Evolutionary conservation across 176 grass and related monocot genomes (phyloP).

Genomic region (Oropetium thomaeum): DNA sequence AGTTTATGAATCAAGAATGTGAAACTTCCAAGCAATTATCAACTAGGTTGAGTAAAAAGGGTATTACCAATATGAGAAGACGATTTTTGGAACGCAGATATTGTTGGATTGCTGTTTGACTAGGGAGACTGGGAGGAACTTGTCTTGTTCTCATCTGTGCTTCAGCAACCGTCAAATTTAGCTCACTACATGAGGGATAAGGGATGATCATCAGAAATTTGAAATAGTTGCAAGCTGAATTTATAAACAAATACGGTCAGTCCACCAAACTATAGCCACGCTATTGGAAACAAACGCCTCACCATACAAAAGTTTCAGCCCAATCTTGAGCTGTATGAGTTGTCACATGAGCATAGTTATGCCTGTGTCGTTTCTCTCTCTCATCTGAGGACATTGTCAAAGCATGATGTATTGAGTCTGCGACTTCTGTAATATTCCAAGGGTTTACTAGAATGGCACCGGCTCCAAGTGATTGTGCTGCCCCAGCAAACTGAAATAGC

Average conservation of each 20-base stretch:
- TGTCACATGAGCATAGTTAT: constrained; percentile 97
- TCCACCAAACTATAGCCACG: not conserved
- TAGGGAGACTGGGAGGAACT: constrained; percentile 80
- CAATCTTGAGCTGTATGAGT: constrained; percentile 98
- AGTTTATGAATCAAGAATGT: not conserved
- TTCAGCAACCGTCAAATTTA: constrained; percentile 94
- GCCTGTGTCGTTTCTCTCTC: constrained; percentile 94
- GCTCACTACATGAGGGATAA: constrained; percentile 59
- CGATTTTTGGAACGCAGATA: constrained; percentile 75
- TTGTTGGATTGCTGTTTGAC: constrained; percentile 53
- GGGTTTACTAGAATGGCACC: constrained; percentile 96
- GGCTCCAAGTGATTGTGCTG: constrained; percentile 99
- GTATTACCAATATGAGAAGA: constrained; percentile 86
- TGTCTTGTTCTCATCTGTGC: constrained; percentile 91
- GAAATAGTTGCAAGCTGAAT: not conserved
- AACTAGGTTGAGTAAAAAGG: not conserved
- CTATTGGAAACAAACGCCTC: constrained; percentile 30
- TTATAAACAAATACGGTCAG: not conserved
- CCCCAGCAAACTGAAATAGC: constrained; percentile 87
- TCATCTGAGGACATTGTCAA: constrained; percentile 77
- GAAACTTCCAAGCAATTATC: not conserved
- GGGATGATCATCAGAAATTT: constrained; percentile 14
- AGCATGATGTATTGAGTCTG: constrained; percentile 61
- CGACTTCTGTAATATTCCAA: constrained; percentile 97
- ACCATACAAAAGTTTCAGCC: constrained; percentile 99